Percentiles rank a stretch among this genome's conserved stretches.
phyloP scores from a whole-genome alignment of 208 protist species.

The Naegleria lovaniensis region DNA sequence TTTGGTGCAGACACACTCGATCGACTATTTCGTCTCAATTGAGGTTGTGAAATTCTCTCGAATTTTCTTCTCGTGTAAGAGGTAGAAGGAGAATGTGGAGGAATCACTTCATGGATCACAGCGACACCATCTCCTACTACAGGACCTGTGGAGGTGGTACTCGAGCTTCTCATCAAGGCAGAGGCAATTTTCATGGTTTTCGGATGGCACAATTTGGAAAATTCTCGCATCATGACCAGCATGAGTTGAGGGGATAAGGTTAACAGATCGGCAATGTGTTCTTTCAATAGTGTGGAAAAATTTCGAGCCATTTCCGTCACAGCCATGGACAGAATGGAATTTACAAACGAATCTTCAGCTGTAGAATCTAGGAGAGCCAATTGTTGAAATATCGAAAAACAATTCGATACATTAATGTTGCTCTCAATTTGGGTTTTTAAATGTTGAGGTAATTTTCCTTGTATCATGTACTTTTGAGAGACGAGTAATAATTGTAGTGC shows the following conservation, averaged over 20 bases:
- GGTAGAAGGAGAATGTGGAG: background rate
- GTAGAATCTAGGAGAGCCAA: background rate
- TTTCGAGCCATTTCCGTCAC: background rate
- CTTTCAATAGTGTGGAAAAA: background rate
- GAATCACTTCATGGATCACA: no score
- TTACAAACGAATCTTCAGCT: background rate
- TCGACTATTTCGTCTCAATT: background rate
- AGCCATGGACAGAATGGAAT: background rate
- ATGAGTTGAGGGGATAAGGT: background rate
- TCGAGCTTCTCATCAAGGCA: background rate
- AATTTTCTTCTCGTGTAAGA: background rate
- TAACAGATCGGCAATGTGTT: background rate
- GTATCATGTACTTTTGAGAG: background rate
- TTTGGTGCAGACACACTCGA: background rate
- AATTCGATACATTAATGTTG: background rate
- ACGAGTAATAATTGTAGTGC: background rate
- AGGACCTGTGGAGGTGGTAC: background rate
- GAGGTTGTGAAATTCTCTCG: background rate
- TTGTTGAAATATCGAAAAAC: background rate
- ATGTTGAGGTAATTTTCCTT: background rate
- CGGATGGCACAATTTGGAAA: background rate
- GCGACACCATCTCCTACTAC: background rate
- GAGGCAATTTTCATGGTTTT: background rate
- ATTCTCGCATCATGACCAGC: background rate
- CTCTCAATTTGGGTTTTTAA: background rate